These are phyloP conservation scores for Xylaria bambusicola DNA, from an alignment of 495 filamentous ascomycete genomes.

Conservation along the genomic window DNA sequence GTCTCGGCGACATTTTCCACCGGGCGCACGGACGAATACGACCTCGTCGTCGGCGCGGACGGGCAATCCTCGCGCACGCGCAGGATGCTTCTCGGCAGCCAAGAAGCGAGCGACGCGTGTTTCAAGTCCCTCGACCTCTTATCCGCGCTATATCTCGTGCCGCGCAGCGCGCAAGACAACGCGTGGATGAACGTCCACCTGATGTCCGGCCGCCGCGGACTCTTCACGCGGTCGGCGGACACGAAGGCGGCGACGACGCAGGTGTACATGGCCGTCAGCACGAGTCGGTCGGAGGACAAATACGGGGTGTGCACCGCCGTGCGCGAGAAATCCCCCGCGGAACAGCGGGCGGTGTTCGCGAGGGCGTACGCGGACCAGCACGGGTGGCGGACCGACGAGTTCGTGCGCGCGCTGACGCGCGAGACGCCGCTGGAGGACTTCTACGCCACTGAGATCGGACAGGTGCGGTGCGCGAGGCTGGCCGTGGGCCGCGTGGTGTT, in stretches of 20 bases:
- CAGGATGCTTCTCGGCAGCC: conserved; percentile 34
- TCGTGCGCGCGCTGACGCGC: conserved; percentile 17
- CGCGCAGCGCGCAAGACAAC: conserved; percentile 14
- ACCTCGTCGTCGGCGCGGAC: conserved; percentile 55
- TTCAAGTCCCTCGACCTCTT: conserved; percentile 24
- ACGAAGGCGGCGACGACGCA: conserved; percentile 26
- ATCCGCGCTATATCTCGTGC: conserved; percentile 24
- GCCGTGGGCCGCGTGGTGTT: conserved; percentile 46
- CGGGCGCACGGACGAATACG: conserved; percentile 37
- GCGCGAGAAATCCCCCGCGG: background rate
- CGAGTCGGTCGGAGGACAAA: background rate
- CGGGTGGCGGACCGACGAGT: conserved; percentile 20
- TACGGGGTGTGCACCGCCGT: background rate
- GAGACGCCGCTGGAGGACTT: conserved; percentile 24
- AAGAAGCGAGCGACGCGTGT: conserved; percentile 21
- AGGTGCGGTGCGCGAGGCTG: conserved; percentile 40
- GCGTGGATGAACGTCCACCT: background rate
- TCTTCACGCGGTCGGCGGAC: conserved; percentile 22
- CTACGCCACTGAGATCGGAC: conserved; percentile 42
- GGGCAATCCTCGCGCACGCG: conserved; percentile 49
- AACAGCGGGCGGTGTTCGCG: conserved; percentile 23
- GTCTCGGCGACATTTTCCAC: conserved; percentile 36
- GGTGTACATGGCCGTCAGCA: conserved; percentile 24
- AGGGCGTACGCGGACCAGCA: conserved; percentile 15
- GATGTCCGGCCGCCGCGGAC: conserved; percentile 24